phyloP scores from a whole-genome alignment of 208 protist genomes.

The Histomonas meleagridis region DNA sequence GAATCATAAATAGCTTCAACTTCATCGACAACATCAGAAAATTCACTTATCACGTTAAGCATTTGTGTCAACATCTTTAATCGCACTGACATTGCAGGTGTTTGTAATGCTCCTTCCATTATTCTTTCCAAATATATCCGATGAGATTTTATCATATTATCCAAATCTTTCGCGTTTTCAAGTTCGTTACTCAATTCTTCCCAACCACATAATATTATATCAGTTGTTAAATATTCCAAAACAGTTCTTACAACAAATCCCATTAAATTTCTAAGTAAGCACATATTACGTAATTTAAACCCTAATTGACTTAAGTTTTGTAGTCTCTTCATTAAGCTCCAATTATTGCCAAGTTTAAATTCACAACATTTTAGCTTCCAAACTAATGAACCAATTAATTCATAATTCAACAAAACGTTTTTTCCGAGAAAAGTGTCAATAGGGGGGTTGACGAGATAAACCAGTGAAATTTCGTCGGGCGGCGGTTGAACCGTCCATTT shows the following conservation, averaged over 20 bases:
- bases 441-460: background rate
- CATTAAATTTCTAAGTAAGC: background rate
- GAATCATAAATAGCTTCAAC: background rate
- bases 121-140: background rate
- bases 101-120: background rate
- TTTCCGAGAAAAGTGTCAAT: background rate
- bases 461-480: background rate
- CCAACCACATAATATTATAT: background rate
- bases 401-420: background rate
- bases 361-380: conserved; percentile 31
- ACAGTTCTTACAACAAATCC: background rate
- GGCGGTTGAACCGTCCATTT: conserved; percentile 6
- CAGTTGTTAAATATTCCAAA: background rate
- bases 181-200: background rate
- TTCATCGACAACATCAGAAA: background rate
- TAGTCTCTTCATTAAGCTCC: background rate
- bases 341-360: background rate
- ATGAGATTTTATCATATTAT: background rate
- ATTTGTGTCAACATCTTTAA: background rate
- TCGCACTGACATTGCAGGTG: background rate
- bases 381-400: background rate
- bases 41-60: background rate
- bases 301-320: background rate
- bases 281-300: background rate
- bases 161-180: background rate